Base-by-base conservation (phyloP, 2,329 filamentous ascomycete species). In the Metarhizium guizhouense region DNA sequence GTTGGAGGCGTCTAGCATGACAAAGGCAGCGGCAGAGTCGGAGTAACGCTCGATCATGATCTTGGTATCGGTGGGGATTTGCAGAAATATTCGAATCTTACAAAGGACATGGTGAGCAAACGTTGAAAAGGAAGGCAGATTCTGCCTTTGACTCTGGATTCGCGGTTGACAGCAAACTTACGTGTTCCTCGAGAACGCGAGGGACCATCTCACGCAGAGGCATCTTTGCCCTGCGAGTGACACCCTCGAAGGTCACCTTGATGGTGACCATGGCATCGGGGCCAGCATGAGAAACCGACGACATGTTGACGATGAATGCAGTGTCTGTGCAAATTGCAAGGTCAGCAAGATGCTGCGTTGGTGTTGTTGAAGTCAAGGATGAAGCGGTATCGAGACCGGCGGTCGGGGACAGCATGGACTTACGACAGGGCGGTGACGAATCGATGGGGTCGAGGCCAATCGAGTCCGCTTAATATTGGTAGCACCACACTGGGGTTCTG, bases 11-110 rank as follows among this genome's bases (percentile, higher is more conserved):
- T 96, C 87, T 58, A 99, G 85, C 48, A 82, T 78, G 61, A 97
- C 82, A 72, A 88, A 97, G 61, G 84, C 78, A 49, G 80, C 87
- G 61, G 90, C 89, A 61, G 91, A 96, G 73, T 99, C 94, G 61
- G 94, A 97, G 75, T 91, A 99, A 63, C 94, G 90, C 76, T 97
- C 92, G 65, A 97, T 86, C 65, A 85, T 72, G 68, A 66, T 83
- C 78, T 51, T 64, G 52, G 57, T 53, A 10, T 70, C 65, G 38
- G 57, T 48, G 6, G 69, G 62, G 54, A 74, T 67, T 49, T 67
- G 68, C 34, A 74, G 62, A 57, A 72, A 70, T 30, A 58, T 59
- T 58, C 72, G 70, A 42, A 74, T 62, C 70, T 73, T 2, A 45
- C 8, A 54, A 32, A 5, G 1, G 4, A 32, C 20, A 14, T 36